Evolutionary conservation across 257 asterid species (phyloP), one percentile per base, ranked within the genome.

Genomic region (Apocynum venetum): DNA sequence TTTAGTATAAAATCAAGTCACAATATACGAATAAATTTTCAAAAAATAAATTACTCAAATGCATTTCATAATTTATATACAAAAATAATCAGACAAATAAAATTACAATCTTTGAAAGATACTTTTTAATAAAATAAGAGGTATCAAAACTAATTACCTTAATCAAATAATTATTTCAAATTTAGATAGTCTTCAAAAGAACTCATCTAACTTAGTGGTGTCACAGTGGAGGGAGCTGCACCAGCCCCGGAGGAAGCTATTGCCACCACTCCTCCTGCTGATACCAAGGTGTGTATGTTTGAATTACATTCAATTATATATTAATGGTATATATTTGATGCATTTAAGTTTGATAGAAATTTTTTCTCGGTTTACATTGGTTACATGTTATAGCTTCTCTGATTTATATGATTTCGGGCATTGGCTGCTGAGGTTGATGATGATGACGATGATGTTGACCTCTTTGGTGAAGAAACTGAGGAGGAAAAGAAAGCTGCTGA

Each of bases 401-500:
- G 40, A 79, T 38, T 72, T 15, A 35, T 68, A 4, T 75, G 60
- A 38, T 52, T 73, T 67, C 87, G 89, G 97, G 89, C 91, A 6
- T 76, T 93, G n/a, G 90, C 83, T 78, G 99, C 88, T 76, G 98
- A 85, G 70, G 31, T 25, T 25, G 98, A 88, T 3, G 97, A 89
- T 0, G 91, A 92, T 0, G 98, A 89, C 17, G 94, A 88, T 43
- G 99, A 93, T 79, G 94, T 92, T 71, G 98, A 94, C 80, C 89
- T 94, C 83, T 94, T 94, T 77, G 97, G 97, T 60, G 97, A 94
- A 85, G 98, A 93, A 83, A 93, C 99, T 15, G 99, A 93, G 85
- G 99, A 93, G 80, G 99, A 93, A 85, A 96, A 96, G 87, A 89
- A 86, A 77, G 98, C 98, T 74, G 85, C 98, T 41, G 99, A 93